These are phyloP conservation scores for Fusarium xyrophilum DNA, from an alignment of 2,329 filamentous ascomycete species.

Conservation along the genomic window DNA sequence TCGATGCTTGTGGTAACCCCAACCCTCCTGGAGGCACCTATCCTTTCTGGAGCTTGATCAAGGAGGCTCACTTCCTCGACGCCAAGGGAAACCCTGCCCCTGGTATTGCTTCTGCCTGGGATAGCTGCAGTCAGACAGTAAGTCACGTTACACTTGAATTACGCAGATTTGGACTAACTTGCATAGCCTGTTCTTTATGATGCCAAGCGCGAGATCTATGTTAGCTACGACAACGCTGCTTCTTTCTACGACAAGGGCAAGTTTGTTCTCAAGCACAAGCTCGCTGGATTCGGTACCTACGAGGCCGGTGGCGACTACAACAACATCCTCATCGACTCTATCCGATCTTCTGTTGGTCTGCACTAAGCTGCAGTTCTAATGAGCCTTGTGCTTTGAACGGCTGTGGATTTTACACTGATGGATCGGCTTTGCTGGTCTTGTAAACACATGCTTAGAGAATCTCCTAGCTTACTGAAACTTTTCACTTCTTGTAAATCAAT, in stretches of 20 bases:
- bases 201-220: slow-evolving; percentile 24
- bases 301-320: slow-evolving; percentile 35
- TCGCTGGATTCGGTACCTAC: slow-evolving; percentile 28
- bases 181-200: slow-evolving; percentile 27
- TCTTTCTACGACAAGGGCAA: slow-evolving; percentile 30
- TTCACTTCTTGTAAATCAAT: background rate
- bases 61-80: slow-evolving; percentile 27
- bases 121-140: slow-evolving; percentile 33
- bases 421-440: background rate
- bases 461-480: background rate
- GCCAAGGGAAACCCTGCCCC: slow-evolving; percentile 17
- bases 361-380: background rate
- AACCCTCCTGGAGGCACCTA: slow-evolving; percentile 30
- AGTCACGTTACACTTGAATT: background rate
- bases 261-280: slow-evolving; percentile 16
- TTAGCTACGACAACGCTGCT: slow-evolving; percentile 28
- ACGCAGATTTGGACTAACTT: background rate
- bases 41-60: slow-evolving; percentile 35
- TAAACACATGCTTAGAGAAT: background rate
- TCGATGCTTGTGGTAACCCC: slow-evolving; percentile 28
- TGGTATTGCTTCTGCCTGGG: slow-evolving; percentile 21
- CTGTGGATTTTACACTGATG: background rate
- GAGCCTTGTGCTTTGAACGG: too few relatives aligned
- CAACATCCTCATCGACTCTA: slow-evolving; percentile 33
- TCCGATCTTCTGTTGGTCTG: slow-evolving; percentile 22